Evolutionary conservation across 805 yeast species (phyloP), one percentile per base, ranked within the genome.

Genomic region (Starmerella scarabaei): DNA sequence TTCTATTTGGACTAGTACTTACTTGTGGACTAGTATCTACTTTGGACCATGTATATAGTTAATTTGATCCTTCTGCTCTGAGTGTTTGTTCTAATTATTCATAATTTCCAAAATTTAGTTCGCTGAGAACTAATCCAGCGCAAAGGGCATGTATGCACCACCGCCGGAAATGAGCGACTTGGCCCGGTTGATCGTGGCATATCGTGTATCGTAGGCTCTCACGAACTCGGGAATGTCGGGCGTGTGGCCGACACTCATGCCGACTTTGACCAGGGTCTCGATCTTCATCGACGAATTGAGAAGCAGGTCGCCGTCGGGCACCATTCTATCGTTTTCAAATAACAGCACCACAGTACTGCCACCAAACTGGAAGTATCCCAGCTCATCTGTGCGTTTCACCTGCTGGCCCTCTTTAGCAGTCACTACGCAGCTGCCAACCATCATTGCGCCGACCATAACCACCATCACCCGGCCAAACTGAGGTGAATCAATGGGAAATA

Each of bases 291-390:
- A 28, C 0, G 95, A 80, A 56, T 86, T 91, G 21, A 67, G 59
- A 6, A 71, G 55, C 16, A 88, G 55, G 58, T 88, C 97, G 0
- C 75, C 58, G 58, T 88, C 98, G 54, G 85, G 79, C 8, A 35
- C 47, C 4, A 63, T 33, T 19, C 40, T 41, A 12, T 55, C 57
- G 5, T 51, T 53, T 40, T 77, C 76, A 50, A 85, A 73, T 5
- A 91, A 55, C 1, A 80, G 57, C 3, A 88, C 61, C 5, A 84
- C 69, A 0, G 98, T 91, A 0, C 94, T 81, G 0, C 98, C 98
- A 12, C 98, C 98, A 63, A 88, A 88, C 56, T 86, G 83, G 69
- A 88, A 88, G 55, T 83, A 88, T 0, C 98, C 98, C 21, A 88
- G 60, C 53, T 88, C 97, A 32, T 81, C 86, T 3, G 91, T 81